A percentile compares a stretch with the other conserved stretches of the same genome.
phyloP scores from a whole-genome alignment of 2,329 filamentous ascomycete genomes.

The Setomelanomma holmii region DNA sequence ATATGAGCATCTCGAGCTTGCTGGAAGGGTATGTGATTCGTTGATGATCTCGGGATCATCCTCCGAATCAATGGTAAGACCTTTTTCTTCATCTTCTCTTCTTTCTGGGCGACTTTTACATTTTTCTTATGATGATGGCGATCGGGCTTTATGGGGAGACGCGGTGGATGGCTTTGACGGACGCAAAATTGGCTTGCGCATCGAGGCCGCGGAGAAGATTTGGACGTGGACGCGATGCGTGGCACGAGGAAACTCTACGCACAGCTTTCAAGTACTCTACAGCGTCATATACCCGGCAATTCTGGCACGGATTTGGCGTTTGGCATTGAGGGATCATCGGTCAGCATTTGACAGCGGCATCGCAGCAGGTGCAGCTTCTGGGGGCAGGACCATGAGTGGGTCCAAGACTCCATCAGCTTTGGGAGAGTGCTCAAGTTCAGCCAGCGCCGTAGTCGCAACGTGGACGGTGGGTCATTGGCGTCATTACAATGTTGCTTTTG shows the following conservation, averaged over 20 bases:
- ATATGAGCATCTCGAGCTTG: too few species aligned
- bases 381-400: background rate
- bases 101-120: background rate
- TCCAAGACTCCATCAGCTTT: background rate
- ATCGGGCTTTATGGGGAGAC: background rate
- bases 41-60: background rate
- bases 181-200: too few species aligned
- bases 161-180: too few species aligned
- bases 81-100: background rate
- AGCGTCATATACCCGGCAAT: constrained; percentile 7
- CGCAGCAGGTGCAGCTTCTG: background rate
- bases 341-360: background rate
- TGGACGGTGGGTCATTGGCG: background rate
- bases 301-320: background rate
- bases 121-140: background rate
- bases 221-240: background rate
- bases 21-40: background rate
- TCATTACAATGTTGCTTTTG: background rate
- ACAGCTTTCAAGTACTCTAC: too few species aligned
- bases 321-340: background rate
- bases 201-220: too few species aligned
- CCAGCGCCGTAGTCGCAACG: background rate
- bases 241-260: background rate
- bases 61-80: background rate
- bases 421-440: background rate